A percentile compares a stretch with the other conserved stretches of the same genome.
Conservation (phyloP, 352 stramenopile genomes). For the Phytophthora melonis region DNA sequence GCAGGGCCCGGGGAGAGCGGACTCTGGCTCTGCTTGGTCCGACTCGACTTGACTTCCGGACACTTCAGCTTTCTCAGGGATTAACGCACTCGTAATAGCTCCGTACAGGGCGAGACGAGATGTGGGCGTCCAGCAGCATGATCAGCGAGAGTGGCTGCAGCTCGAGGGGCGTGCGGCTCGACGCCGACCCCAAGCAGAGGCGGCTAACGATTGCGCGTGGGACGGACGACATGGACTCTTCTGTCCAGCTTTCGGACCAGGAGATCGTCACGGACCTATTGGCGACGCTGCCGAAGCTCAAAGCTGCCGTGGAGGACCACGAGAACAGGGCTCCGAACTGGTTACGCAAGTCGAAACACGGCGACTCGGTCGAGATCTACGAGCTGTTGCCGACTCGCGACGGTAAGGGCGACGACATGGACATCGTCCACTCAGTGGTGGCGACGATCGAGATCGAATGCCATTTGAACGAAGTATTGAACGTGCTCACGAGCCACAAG, state of each 20-base stretch:
- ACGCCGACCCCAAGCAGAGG: conserved; percentile 28
- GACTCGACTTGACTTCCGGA: conserved; percentile 7
- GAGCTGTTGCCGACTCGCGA: conserved; percentile 49
- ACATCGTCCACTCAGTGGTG: conserved; percentile 62
- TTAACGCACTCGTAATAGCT: conserved; percentile 7
- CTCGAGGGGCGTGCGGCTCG: conserved; percentile 34
- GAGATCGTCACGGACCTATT: conserved; percentile 55
- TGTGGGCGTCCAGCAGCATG: conserved; percentile 48
- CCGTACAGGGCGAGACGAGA: conserved; percentile 12
- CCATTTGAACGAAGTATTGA: conserved; percentile 74
- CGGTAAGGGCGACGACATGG: conserved; percentile 52
- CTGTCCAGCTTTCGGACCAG: conserved; percentile 47
- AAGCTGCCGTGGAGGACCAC: conserved; percentile 49
- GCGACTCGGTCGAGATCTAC: conserved; percentile 55
- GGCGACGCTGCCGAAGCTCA: conserved; percentile 52
- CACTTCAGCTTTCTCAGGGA: conserved; percentile 34
- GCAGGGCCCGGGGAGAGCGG: conserved; percentile 3
- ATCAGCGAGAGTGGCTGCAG: conserved; percentile 43
- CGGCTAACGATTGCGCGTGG: conserved; percentile 36
- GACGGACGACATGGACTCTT: conserved; percentile 17
- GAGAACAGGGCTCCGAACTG: conserved; percentile 46
- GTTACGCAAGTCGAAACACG: conserved; percentile 55
- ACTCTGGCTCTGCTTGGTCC: conserved; percentile 34
- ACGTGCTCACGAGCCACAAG: conserved; percentile 61
- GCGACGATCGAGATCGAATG: conserved; percentile 61